Conservation (phyloP, 2,329 filamentous ascomycete species). For the Hirsutella rhossiliensis region DNA sequence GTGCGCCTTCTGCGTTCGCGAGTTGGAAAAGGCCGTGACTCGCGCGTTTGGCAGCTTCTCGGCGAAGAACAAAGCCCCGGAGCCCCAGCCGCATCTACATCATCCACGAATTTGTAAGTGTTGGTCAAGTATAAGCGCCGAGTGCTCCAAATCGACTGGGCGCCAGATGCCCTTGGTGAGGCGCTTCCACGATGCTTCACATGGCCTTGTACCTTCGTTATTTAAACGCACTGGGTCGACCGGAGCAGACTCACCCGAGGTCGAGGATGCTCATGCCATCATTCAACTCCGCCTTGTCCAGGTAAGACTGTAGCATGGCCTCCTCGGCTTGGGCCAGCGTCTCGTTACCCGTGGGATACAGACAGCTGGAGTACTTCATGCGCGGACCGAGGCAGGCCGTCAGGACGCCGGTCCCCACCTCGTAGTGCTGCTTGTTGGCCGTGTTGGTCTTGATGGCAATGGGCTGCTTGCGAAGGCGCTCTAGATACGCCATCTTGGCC, state of each 20-base stretch:
- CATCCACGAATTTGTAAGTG: not conserved
- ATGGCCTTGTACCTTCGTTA: not conserved
- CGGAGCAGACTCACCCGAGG: conserved; percentile 34
- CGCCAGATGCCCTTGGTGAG: not conserved
- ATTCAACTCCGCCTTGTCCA: conserved; percentile 44
- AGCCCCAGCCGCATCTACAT: conserved; percentile 56
- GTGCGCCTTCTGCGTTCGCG: conserved; percentile 53
- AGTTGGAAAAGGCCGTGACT: conserved; percentile 60
- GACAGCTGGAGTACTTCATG: conserved; percentile 61
- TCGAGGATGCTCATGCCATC: conserved; percentile 53
- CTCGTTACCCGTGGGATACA: conserved; percentile 51
- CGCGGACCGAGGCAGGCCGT: conserved; percentile 49
- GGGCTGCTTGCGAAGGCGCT: conserved; percentile 43
- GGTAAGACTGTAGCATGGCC: conserved; percentile 52
- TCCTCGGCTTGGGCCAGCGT: conserved; percentile 55
- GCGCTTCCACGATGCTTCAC: not conserved
- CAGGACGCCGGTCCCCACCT: conserved; percentile 55
- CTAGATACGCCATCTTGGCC: conserved; percentile 52
- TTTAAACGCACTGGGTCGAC: too few species aligned
- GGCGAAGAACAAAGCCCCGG: conserved; percentile 51
- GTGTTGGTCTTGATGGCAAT: conserved; percentile 56
- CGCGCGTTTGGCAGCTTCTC: conserved; percentile 48
- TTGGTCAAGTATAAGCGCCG: too few species aligned
- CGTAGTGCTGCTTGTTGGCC: conserved; percentile 61
- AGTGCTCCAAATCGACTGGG: too few species aligned